Base-by-base conservation (phyloP, 768 basidiomycete genomes). In the Termitomyces sp. region DNA sequence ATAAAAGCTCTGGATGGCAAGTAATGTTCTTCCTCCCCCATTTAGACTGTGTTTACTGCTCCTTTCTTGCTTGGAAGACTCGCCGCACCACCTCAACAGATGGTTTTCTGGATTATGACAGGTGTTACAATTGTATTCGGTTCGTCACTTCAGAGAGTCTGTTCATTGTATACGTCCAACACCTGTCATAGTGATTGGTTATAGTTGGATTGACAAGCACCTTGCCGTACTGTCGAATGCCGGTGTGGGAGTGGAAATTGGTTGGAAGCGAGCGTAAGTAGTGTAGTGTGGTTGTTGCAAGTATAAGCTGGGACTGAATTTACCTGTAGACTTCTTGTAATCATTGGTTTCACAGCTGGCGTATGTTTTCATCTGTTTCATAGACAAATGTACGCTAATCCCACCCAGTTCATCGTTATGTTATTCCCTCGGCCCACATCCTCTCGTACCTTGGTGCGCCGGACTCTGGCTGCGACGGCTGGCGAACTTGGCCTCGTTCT, bases 351-450 rank as follows among this genome's bases (percentile, higher is more conserved):
- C 31, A 67, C 70, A n/a, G 74, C 75, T 25, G 70, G 68, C 15
- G 76, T 77, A 54, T 35, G 73, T 64, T n/a, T 31, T 15, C 20
- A 29, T 20, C n/a, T 45, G 29, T 47, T 12, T 9, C 13, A 1
- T 32, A 5, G 20, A 43, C 16, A 22, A 5, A 25, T 6, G 9
- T 22, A 10, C 18, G 18, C 27, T 48, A 39, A 45, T 25, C 27
- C 5, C 12, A 10, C 33, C n/a, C 23, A 76, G 74, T 74, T 73
- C 49, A 70, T 78, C 29, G 70, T 76, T 11, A 78, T 78, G 77
- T 59, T 78, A 46, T 76, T 77, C 62, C 77, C 77, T 4, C 69
- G 67, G n/a, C 73, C 73, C 7, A 71, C 68, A 10, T 78, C 77
- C 0, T 67, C 74, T 18, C 72, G 76, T 5, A 71, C 69, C 16